Evolutionary conservation across 2,329 filamentous ascomycete species (phyloP).

Genomic region (Paracorniculantispora psalliotae): DNA sequence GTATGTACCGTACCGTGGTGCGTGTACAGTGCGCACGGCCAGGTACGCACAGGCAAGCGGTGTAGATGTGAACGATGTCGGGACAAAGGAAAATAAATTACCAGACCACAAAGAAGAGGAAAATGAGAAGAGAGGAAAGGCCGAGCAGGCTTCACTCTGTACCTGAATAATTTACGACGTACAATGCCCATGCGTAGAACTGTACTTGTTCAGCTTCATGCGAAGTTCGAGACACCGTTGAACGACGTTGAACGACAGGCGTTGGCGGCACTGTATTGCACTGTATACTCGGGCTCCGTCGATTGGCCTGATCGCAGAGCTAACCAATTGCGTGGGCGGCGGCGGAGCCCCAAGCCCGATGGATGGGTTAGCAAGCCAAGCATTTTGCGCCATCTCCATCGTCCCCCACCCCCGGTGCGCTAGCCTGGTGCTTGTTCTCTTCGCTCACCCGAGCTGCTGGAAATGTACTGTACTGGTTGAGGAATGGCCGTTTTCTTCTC

Average conservation of each 20-base stretch:
- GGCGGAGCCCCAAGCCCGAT: background rate
- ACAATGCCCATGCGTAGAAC: background rate
- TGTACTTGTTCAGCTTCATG: background rate
- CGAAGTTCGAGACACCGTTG: too few species aligned
- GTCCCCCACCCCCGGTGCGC: background rate
- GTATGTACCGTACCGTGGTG: background rate
- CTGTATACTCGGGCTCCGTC: background rate
- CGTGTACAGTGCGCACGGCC: background rate
- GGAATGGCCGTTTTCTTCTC: too few species aligned
- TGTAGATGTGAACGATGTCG: background rate
- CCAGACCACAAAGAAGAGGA: background rate
- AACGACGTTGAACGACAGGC: too few species aligned
- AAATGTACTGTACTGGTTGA: too few species aligned
- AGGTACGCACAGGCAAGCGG: background rate
- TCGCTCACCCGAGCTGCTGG: background rate
- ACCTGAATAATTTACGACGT: background rate
- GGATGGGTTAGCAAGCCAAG: background rate
- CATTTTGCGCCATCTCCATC: constrained; percentile 1
- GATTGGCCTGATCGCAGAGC: background rate
- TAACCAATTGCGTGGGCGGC: background rate
- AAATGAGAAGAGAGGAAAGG: background rate
- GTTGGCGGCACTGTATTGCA: background rate
- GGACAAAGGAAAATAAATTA: background rate
- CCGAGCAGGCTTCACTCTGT: background rate
- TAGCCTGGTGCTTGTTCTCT: constrained; percentile 9